phyloP scores from a whole-genome alignment of 495 filamentous ascomycete species.

The Hypoxylon rickii region DNA sequence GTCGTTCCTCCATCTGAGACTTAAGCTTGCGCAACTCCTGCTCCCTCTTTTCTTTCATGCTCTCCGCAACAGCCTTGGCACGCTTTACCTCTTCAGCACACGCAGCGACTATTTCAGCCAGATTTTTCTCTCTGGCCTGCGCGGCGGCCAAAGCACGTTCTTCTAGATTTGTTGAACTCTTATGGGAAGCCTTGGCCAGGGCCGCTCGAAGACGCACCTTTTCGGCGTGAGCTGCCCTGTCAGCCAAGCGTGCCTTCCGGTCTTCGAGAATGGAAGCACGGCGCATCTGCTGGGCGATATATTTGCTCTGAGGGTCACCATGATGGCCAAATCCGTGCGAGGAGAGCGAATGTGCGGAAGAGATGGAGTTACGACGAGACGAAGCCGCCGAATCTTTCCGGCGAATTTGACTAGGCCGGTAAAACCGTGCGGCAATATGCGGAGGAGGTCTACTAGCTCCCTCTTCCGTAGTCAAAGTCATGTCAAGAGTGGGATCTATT shows the following conservation, averaged over 20 bases:
- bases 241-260: conserved; percentile 89
- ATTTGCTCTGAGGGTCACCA: conserved; percentile 72
- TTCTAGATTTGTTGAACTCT: conserved; percentile 67
- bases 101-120: conserved; percentile 90
- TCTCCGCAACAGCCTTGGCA: conserved; percentile 91
- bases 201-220: conserved; percentile 92
- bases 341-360: conserved; percentile 75
- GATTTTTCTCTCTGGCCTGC: conserved; percentile 83
- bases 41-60: conserved; percentile 86
- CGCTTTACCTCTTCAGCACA: conserved; percentile 95
- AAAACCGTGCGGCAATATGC: conserved; percentile 85
- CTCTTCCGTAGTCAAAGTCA: conserved; percentile 45
- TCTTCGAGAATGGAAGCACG: conserved; percentile 90
- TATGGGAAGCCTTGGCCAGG: conserved; percentile 75
- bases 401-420: conserved; percentile 67
- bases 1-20: conserved; percentile 83
- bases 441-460: conserved; percentile 64
- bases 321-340: conserved; percentile 63
- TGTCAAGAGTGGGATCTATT: conserved; percentile 41
- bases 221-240: conserved; percentile 92
- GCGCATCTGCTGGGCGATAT: conserved; percentile 87
- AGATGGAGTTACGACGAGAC: conserved; percentile 86
- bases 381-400: conserved; percentile 85
- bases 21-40: conserved; percentile 76
- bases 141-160: conserved; percentile 89